Evolutionary conservation across 78 protist species (phyloP).

Genomic region (Acrasis kona): DNA sequence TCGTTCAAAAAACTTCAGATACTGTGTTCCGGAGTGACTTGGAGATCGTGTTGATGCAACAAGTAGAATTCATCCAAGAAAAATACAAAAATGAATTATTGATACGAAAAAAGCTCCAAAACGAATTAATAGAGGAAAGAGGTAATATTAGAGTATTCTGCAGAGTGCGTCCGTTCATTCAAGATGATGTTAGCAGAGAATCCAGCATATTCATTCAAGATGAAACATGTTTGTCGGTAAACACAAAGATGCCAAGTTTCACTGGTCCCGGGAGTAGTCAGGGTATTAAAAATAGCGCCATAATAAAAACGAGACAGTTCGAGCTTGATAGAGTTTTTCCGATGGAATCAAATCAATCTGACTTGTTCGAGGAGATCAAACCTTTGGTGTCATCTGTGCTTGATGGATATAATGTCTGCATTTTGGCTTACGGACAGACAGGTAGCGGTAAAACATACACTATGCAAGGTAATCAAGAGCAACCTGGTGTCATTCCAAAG

Average conservation of each 20-base stretch:
- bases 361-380: neutral
- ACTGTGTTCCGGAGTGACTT: too few relatives aligned
- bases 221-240: neutral
- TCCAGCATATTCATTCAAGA: neutral
- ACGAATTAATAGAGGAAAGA: constrained; percentile 10
- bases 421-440: constrained; percentile 57
- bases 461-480: constrained; percentile 9
- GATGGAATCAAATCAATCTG: neutral
- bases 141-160: constrained; percentile 46
- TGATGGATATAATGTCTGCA: constrained; percentile 56
- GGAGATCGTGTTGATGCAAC: too few relatives aligned
- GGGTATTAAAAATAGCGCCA: neutral
- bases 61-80: neutral
- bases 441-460: constrained; percentile 28
- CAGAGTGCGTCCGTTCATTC: constrained; percentile 20
- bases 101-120: constrained; percentile 12
- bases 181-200: neutral
- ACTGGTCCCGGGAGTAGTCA: neutral
- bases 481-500: constrained; percentile 16
- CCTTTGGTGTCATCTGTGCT: constrained; percentile 47
- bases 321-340: constrained; percentile 54
- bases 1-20: too few relatives aligned
- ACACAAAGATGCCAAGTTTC: neutral
- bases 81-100: neutral
- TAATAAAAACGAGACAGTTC: constrained; percentile 12